Percentiles rank a stretch among this genome's conserved stretches.
These are phyloP conservation scores for Amaranthus tricolor DNA, from an alignment of 179 eudicot species.

Conservation along the genomic window DNA sequence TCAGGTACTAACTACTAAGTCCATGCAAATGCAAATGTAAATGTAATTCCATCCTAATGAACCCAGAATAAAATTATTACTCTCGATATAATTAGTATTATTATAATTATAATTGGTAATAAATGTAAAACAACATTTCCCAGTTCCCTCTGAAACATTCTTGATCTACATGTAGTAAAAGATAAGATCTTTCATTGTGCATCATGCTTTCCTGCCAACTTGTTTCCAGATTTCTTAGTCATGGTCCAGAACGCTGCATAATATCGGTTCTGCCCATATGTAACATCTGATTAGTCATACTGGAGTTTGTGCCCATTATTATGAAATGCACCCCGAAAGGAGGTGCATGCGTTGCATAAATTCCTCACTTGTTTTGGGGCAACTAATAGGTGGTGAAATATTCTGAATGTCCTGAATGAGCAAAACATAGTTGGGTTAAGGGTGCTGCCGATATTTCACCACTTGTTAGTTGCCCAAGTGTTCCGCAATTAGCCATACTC, in stretches of 20 bases:
- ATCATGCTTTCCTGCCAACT: constrained; percentile 15
- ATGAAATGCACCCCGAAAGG: background rate
- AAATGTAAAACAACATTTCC: no score
- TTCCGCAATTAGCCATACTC: background rate
- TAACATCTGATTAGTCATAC: background rate
- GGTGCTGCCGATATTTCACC: background rate
- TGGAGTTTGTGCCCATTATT: background rate
- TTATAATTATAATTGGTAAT: no score
- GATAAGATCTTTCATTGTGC: constrained; percentile 14
- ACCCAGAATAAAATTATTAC: background rate
- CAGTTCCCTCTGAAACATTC: constrained; percentile 1
- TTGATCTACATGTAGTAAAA: background rate
- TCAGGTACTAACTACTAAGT: background rate
- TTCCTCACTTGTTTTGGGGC: no score
- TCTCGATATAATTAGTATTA: no score
- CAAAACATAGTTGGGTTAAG: background rate
- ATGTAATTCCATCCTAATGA: background rate
- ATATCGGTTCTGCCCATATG: constrained; percentile 61
- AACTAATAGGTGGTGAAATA: no score
- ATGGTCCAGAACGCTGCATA: constrained; percentile 78
- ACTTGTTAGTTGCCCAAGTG: background rate
- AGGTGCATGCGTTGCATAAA: no score
- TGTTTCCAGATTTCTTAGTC: constrained; percentile 34
- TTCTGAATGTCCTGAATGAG: no score
- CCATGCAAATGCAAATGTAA: background rate